Evolutionary conservation across 2,329 filamentous ascomycete species (phyloP), one percentile per base, ranked within the genome.

Genomic region (Fulvia fulva): DNA sequence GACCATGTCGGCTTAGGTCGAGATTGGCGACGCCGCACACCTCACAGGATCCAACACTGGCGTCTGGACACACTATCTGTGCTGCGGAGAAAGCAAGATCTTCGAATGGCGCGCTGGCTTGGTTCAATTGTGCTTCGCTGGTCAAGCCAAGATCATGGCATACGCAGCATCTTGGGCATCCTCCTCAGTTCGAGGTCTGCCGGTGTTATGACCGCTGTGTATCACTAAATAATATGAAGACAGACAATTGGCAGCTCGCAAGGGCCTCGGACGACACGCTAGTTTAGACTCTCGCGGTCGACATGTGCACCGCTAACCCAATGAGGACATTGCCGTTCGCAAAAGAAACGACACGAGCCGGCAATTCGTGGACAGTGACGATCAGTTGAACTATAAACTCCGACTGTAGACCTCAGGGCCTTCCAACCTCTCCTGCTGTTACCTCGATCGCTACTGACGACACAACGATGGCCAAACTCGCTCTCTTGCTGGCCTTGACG

Each of bases 1-100:
- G 59, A 69, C 68, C 5, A 61, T 69, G 64, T 60, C 59, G 4
- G 41, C 25, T 16, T 59, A 30, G 34, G 34, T 4, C 34, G 16
- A 14, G 7, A 37, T 37, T 16, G 7, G 14, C 16, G 34, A 14
- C 5, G 4, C 34, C 16, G 14, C 9, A 32, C 28, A 6, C 6
- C 12, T 32, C 28, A 32, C 28, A 12, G 28, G 28, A 32, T 6
- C 12, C 28, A n/a, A n/a, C 12, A 32, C 28, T 32, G 28, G 28
- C 28, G 28, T 32, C 28, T 32, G 28, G 28, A 12, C 28, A 12
- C 28, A 32, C 28, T 32, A 12, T 32, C 34, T 37, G 7, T n/a
- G 34, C 28, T 30, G 11, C 11, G 28, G 28, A 30, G 28, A 30
- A 11, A 30, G 28, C 28, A 30, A 6, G 6, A 30, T 30, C 28